Base-by-base conservation (phyloP, 306 rosid species). In the Senna tora region DNA sequence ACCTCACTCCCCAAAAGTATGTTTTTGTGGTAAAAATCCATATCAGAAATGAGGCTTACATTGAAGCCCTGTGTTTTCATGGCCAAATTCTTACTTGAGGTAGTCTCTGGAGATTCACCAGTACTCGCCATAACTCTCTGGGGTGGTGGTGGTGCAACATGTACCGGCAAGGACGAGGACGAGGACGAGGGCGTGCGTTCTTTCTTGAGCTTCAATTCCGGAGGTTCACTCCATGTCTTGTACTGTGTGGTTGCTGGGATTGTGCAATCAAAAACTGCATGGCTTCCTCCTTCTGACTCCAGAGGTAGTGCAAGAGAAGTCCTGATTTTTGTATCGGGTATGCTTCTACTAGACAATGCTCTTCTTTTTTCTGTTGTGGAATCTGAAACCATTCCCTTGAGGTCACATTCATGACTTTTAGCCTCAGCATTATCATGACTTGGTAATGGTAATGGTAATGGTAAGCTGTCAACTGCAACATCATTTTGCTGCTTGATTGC, bases 211-310 rank as follows among this genome's bases (percentile, higher is more conserved):
- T 69, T 84, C 34, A 50, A 46, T 58, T 72, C 66, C 7, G 88
- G 79, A 80, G 81, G 66, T 79, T 89, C 79, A 45, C 70, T 76
- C 96, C 92, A 83, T 54, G 85, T 60, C n/a, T n/a, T n/a, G 62
- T 73, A 84, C 58, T 73, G 73, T 59, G 79, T 60, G n/a, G n/a
- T n/a, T n/a, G n/a, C n/a, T 70, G 84, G 79, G 50, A 87, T 78
- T 70, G 79, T 30, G 70, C 92, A 66, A 74, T 75, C 83, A 71
- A 83, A 82, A 16, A 79, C 75, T 28, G 76, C 57, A 52, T 61
- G 86, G 67, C 82, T 86, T 61, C 73, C 80, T 78, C 73, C 81
- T 78, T 88, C 92, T 62, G 93, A 70, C 52, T 90, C 91, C 6
- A 73, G 78, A 4, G 89, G 65, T n/a, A n/a, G n/a, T 63, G 47